phyloP scores from a whole-genome alignment of 805 yeast species.

The Nakazawaea peltata region DNA sequence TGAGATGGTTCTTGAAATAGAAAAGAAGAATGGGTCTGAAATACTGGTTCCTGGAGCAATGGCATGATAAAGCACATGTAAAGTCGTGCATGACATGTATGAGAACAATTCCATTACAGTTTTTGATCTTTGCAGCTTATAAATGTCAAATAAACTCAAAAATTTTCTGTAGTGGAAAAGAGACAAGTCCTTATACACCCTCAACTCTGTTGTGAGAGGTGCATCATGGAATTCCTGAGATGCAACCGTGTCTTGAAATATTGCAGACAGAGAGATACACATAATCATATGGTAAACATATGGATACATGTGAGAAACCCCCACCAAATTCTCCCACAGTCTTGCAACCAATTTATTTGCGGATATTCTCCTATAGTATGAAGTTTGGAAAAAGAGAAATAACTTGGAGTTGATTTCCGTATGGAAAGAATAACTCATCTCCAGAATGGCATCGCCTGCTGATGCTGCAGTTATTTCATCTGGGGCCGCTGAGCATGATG shows the following conservation, averaged over 20 bases:
- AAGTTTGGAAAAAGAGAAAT: background rate
- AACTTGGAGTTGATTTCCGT: background rate
- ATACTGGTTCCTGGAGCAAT: background rate
- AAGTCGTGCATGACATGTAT: constrained; percentile 1
- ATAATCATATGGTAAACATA: constrained; percentile 1
- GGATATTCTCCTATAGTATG: background rate
- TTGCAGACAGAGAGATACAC: too few relatives aligned
- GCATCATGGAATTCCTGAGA: too few relatives aligned
- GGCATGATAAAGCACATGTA: constrained; percentile 1
- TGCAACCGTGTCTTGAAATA: too few relatives aligned
- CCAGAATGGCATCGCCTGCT: too few relatives aligned
- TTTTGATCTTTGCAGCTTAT: background rate
- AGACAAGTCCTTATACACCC: too few relatives aligned
- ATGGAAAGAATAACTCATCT: too few relatives aligned
- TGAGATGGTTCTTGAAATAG: background rate
- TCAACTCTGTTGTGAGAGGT: too few relatives aligned
- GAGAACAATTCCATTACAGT: background rate
- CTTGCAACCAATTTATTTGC: background rate
- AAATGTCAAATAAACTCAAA: background rate
- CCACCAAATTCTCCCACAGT: background rate
- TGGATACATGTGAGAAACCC: background rate
- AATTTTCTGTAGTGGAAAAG: too few relatives aligned
- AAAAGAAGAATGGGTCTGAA: constrained; percentile 1
- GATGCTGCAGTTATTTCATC: too few relatives aligned
- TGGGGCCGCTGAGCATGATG: too few relatives aligned